A percentile compares a stretch with the other conserved stretches of the same genome.
Evolutionary conservation across 2,329 filamentous ascomycete species (phyloP).

Genomic region (Colletotrichum sublineola): DNA sequence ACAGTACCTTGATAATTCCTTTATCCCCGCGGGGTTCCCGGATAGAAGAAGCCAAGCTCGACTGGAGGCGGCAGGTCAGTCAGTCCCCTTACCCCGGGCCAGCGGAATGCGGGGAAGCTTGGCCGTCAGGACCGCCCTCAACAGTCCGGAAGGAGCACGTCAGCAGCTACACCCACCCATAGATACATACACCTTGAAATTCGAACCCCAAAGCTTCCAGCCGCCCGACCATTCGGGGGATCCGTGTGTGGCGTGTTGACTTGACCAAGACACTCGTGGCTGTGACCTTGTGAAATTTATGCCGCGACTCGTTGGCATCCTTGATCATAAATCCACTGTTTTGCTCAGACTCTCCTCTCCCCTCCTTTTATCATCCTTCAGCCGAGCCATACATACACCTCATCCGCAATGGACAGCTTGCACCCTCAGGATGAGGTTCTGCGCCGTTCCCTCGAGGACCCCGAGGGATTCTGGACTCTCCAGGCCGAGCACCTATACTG

Average conservation of each 20-base stretch:
- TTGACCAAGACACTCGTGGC: background rate
- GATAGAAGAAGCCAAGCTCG: slow-evolving; percentile 27
- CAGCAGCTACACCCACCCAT: slow-evolving; percentile 17
- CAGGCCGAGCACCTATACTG: slow-evolving; percentile 84
- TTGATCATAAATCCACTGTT: no score
- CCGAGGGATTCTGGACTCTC: slow-evolving; percentile 79
- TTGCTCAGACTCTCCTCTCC: background rate
- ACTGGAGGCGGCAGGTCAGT: slow-evolving; percentile 27
- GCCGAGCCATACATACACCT: background rate
- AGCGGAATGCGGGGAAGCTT: slow-evolving; percentile 45
- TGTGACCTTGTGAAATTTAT: background rate
- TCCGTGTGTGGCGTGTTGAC: slow-evolving; percentile 12
- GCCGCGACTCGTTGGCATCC: background rate
- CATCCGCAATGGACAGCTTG: slow-evolving; percentile 42
- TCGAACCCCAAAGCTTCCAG: slow-evolving; percentile 17
- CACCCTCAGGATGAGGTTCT: slow-evolving; percentile 67
- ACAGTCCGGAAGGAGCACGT: slow-evolving; percentile 19
- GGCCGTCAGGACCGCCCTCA: background rate
- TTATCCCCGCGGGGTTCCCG: slow-evolving; percentile 4
- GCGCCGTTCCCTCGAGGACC: slow-evolving; percentile 73
- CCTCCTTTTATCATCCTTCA: background rate
- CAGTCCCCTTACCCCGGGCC: slow-evolving; percentile 35
- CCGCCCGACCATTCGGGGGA: slow-evolving; percentile 14
- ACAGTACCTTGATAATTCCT: background rate
- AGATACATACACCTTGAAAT: background rate